Evolutionary conservation across 768 basidiomycete species (phyloP), one percentile per base, ranked within the genome.

Genomic region (Lactarius tabidus): DNA sequence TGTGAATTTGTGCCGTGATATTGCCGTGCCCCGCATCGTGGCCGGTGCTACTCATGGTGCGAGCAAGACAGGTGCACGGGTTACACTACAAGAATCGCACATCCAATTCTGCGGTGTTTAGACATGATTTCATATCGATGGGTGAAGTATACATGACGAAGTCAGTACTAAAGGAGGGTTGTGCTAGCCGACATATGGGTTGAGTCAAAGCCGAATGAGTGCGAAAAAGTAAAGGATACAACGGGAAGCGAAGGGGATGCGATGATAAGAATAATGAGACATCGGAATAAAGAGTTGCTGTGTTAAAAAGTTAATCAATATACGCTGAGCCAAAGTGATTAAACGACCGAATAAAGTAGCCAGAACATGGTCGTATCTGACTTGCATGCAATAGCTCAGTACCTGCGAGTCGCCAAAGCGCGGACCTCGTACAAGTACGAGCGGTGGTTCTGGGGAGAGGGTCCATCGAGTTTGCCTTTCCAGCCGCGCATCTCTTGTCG

Each of bases 401-500:
- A 92, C 74, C 86, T 87, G 74, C 90, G 85, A n/a, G 89, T 92
- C 18, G 91, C 91, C 63, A 94, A 83, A 29, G 88, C 89, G 68
- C 91, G 85, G 66, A 94, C 93, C 75, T 93, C 91, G 75, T 84
- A 89, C 39, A 94, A 79, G 71, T 84, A 81, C 43, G 84, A 82
- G 64, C 87, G 84, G 72, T 88, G 86, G 38, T 82, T 78, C 61
- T 82, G 79, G 29, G 70, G 71, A 63, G 66, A 72, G 23, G 73
- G 65, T 35, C 68, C 72, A 52, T 59, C 52, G 6, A 55, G 59
- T 41, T 71, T 70, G 38, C 69, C 70, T 33, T 75, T 75, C 95
- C 93, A 96, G 6, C 90, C 90, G 69, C 85, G 89, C 82, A 94
- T 90, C 77, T 97, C 95, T 28, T 75, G 76, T 57, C 84, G 84